Base-by-base conservation (phyloP, 768 basidiomycete species). In the Lactarius psammicola region DNA sequence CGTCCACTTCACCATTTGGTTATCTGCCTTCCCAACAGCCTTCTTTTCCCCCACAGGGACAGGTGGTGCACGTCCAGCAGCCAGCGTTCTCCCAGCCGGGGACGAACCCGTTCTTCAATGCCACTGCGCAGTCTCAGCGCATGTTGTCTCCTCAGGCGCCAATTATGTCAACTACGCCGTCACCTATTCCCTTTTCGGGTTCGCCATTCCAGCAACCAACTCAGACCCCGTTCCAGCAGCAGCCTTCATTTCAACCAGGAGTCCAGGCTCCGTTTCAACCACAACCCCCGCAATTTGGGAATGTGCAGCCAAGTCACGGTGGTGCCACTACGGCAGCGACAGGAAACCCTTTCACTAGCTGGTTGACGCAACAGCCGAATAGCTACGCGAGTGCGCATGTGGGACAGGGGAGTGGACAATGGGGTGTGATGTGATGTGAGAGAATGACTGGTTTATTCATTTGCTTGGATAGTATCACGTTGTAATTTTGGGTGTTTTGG, bases 91-190 rank as follows among this genome's bases (percentile, higher is more conserved):
- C 68, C 26, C 68, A 38, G 9, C 18, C 63, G 17, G 34, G 42
- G 9, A 60, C 53, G 62, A 59, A 60, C 62, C 44, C 64, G 23
- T 51, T 69, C 68, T 69, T 71, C 68, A 54, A 72, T 74, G 13
- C 63, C 70, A 26, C 75, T 70, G 26, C 76, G 75, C 64, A 75
- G 76, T 42, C 72, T 73, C 55, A 71, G 72, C 44, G 74, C 70
- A 73, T 78, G 66, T 62, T 74, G 36, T 59, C 74, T 67, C 63
- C 71, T 34, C 74, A 68, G 15, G 72, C 72, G 31, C 58, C 71
- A 56, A 62, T 68, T 46, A 42, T 69, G 44, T 36, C 64, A 34
- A 59, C 20, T 18, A 68, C 62, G 4, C 56, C 69, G 20, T 67
- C 68, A 18, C 68, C 68, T 57, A 34, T 56, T 2, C 66, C 68